phyloP scores from a whole-genome alignment of 495 filamentous ascomycete genomes.

The Penicillium atrosanguineum region DNA sequence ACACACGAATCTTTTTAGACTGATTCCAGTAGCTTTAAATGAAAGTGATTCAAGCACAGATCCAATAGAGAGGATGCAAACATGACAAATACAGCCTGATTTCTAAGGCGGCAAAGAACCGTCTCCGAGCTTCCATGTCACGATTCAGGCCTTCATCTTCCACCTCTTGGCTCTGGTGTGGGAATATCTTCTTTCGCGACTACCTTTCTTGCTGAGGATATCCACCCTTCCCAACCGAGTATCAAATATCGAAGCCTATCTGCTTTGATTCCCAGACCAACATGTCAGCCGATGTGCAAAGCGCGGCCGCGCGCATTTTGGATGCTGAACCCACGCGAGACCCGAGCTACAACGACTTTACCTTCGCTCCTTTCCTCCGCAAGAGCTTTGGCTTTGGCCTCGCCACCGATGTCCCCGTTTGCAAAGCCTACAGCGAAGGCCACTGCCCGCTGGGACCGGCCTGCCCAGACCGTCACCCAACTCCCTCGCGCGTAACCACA shows the following conservation, averaged over 20 bases:
- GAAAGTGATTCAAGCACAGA: too few relatives aligned
- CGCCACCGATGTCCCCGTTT: constrained; percentile 68
- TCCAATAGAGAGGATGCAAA: background rate
- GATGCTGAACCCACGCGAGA: constrained; percentile 46
- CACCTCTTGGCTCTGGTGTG: background rate
- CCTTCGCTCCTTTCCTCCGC: constrained; percentile 72
- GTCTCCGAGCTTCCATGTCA: background rate
- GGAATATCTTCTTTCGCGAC: background rate
- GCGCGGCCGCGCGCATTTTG: constrained; percentile 34
- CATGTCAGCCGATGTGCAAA: constrained; percentile 41
- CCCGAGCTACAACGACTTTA: constrained; percentile 60
- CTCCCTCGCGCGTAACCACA: constrained; percentile 44
- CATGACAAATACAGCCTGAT: constrained; percentile 7
- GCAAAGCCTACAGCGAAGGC: constrained; percentile 75
- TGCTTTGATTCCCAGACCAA: background rate
- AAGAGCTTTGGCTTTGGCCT: constrained; percentile 76
- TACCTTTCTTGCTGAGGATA: background rate
- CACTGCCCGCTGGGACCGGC: constrained; percentile 74
- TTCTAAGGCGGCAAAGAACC: constrained; percentile 9
- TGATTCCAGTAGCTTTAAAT: too few relatives aligned
- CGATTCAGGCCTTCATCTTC: background rate
- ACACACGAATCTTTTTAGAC: too few relatives aligned
- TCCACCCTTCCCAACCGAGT: background rate
- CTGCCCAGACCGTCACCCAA: constrained; percentile 67
- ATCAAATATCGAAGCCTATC: background rate